Percentiles rank a stretch among this genome's conserved stretches.
Conservation (phyloP, 345 rosid genomes). For the thale cress (Arabidopsis thaliana) region DNA sequence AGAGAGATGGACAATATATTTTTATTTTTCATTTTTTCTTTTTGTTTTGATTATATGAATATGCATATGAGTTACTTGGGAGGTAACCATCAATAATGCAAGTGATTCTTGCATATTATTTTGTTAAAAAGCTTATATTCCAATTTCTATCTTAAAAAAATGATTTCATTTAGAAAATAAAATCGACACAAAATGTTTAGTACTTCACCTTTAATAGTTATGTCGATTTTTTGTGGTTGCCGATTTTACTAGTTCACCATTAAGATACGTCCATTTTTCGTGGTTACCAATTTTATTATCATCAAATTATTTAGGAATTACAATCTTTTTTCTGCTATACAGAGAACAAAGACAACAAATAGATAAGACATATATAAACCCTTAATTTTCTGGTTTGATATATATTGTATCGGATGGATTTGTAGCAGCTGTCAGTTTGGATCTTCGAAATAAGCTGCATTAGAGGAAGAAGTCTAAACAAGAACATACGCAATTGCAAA, state of each 20-base stretch:
- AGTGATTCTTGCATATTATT: neutral
- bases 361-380: neutral
- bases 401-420: neutral
- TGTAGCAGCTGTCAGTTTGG: neutral
- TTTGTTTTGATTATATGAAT: neutral
- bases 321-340: neutral
- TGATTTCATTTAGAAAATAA: neutral
- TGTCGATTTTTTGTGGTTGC: too few relatives aligned
- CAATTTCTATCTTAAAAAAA: neutral
- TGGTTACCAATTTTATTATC: neutral
- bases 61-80: neutral
- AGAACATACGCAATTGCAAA: neutral
- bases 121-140: neutral
- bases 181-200: neutral
- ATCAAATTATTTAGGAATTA: neutral
- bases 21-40: neutral
- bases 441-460: neutral
- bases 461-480: neutral
- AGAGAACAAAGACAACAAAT: neutral
- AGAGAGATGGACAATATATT: neutral
- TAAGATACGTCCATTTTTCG: neutral
- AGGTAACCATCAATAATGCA: conserved; percentile 9
- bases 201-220: too few relatives aligned
- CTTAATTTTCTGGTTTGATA: neutral
- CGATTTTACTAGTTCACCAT: neutral